These are phyloP conservation scores for Zizania latifolia DNA, from an alignment of 176 grass and related monocot species.

Conservation along the genomic window DNA sequence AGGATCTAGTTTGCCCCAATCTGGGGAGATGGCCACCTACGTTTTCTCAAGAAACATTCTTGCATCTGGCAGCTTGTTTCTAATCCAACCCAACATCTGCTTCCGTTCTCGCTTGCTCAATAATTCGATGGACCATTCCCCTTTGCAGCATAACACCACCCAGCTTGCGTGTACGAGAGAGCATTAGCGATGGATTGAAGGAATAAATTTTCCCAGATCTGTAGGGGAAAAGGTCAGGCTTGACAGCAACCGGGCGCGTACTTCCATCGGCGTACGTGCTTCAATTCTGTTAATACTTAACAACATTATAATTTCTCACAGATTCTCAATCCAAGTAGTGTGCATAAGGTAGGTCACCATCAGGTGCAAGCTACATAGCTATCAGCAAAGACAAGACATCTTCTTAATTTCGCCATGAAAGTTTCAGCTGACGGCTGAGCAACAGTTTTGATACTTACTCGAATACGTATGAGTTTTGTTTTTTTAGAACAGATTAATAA, in stretches of 20 bases:
- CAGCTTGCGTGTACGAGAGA: slow-evolving; percentile 42
- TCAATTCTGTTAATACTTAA: no score
- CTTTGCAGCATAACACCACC: background rate
- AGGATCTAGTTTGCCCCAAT: no score
- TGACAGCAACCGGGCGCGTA: background rate
- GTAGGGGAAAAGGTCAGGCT: background rate
- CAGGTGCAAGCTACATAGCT: background rate
- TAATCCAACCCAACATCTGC: no score
- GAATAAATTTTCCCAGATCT: slow-evolving; percentile 7
- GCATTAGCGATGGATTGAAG: slow-evolving; percentile 24
- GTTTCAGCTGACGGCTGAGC: background rate
- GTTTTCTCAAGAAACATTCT: background rate
- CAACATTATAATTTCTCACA: background rate
- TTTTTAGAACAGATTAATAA: no score
- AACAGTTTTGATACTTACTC: no score
- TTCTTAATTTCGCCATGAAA: background rate
- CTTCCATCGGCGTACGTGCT: background rate
- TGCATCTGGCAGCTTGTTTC: background rate
- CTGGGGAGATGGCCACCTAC: background rate
- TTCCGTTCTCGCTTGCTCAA: background rate
- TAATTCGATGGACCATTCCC: background rate
- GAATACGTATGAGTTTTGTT: no score
- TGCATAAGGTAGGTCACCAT: background rate
- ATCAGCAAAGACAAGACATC: background rate
- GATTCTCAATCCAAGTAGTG: background rate